Percentiles rank a stretch among this genome's conserved stretches.
Conservation (phyloP, 192 early-diverging fungal species). For the Coemansia erecta region DNA sequence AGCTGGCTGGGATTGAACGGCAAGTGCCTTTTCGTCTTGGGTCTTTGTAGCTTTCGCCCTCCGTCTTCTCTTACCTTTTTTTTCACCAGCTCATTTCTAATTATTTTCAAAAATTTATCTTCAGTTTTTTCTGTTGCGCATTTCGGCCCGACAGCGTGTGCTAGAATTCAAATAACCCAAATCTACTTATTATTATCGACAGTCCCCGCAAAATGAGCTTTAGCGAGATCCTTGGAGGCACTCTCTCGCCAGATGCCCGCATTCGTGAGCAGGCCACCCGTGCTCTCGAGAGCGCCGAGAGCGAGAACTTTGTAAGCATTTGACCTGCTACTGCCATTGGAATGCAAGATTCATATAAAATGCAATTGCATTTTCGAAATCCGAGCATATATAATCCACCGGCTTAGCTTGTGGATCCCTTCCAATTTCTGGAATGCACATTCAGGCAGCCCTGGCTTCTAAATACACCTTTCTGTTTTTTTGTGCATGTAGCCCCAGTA, state of each 20-base stretch:
- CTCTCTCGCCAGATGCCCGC: slow-evolving; percentile 75
- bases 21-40: background rate
- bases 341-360: background rate
- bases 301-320: slow-evolving; percentile 78
- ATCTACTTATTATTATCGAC: slow-evolving; percentile 1
- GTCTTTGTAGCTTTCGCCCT: background rate
- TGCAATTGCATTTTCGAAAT: background rate
- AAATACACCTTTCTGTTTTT: background rate
- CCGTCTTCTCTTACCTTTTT: background rate
- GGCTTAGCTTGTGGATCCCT: too few species aligned
- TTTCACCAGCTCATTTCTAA: slow-evolving; percentile 3
- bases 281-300: slow-evolving; percentile 69
- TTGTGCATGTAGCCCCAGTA: slow-evolving; percentile 59
- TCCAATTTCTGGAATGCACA: too few species aligned
- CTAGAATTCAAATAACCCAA: background rate
- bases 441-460: background rate
- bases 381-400: slow-evolving; percentile 1
- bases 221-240: slow-evolving; percentile 72
- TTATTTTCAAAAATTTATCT: background rate
- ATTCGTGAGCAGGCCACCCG: slow-evolving; percentile 81
- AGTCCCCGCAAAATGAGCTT: slow-evolving; percentile 58
- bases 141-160: too few species aligned
- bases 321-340: slow-evolving; percentile 1
- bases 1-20: background rate
- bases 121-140: slow-evolving; percentile 5